A percentile compares a stretch with the other conserved stretches of the same genome.
Evolutionary conservation across 2,329 filamentous ascomycete species (phyloP).

Genomic region (Alternaria brassicicola): DNA sequence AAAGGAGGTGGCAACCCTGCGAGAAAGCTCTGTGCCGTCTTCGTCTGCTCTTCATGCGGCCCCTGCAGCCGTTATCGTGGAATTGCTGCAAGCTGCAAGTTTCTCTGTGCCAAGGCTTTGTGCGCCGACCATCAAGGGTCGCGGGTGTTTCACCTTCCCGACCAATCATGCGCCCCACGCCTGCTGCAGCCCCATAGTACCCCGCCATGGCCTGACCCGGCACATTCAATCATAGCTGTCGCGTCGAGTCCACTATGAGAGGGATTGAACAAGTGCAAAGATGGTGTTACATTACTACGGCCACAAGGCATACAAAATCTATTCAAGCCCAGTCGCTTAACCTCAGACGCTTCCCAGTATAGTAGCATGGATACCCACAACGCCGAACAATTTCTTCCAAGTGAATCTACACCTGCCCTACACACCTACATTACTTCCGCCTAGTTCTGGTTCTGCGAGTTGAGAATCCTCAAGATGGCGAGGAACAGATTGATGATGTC

Average conservation of each 20-base stretch:
- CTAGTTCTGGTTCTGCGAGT: slow-evolving; percentile 94
- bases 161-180: slow-evolving; percentile 20
- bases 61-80: slow-evolving; percentile 6
- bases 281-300: not conserved
- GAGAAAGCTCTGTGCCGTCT: not conserved
- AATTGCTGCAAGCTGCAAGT: slow-evolving; percentile 58
- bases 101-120: slow-evolving; percentile 32
- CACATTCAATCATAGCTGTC: not conserved
- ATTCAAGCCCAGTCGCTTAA: not conserved
- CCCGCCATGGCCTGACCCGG: slow-evolving; percentile 20
- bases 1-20: slow-evolving; percentile 20
- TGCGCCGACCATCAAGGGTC: slow-evolving; percentile 15
- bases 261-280: not conserved
- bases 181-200: slow-evolving; percentile 19
- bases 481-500: slow-evolving; percentile 98
- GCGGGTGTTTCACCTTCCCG: slow-evolving; percentile 13
- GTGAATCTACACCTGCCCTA: not conserved
- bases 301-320: not conserved
- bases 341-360: not conserved
- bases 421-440: not conserved
- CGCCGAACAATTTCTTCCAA: not conserved
- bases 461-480: slow-evolving; percentile 91
- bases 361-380: not conserved
- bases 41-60: not conserved
- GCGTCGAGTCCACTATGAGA: not conserved